Evolutionary conservation across 2,329 filamentous ascomycete species (phyloP).

Genomic region (Diaporthe australafricana): DNA sequence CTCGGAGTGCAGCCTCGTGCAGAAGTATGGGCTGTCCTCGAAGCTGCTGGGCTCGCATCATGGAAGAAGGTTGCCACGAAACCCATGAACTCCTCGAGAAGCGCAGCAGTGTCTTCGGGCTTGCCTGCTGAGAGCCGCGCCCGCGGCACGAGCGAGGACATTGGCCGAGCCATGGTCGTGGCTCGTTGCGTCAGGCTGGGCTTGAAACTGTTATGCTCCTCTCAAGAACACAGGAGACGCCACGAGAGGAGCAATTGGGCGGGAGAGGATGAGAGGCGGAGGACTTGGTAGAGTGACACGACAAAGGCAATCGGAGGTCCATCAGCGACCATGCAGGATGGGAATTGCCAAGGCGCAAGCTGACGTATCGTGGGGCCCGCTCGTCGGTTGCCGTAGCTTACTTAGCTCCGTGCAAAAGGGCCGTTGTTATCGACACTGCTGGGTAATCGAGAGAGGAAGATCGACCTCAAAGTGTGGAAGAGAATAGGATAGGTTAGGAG

Average conservation of each 20-base stretch:
- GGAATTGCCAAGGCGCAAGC: constrained; percentile 14
- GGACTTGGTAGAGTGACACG: constrained; percentile 2
- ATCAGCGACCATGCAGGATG: constrained; percentile 23
- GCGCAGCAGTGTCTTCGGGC: constrained; percentile 24
- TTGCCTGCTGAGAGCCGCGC: constrained; percentile 11
- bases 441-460: not conserved
- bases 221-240: not conserved
- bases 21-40: constrained; percentile 17
- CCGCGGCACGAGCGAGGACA: constrained; percentile 19
- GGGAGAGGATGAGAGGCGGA: not conserved
- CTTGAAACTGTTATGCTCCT: not conserved
- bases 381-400: constrained; percentile 15
- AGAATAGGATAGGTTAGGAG: not conserved
- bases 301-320: constrained; percentile 16
- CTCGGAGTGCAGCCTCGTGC: constrained; percentile 16
- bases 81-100: constrained; percentile 44
- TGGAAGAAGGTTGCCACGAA: constrained; percentile 45
- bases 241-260: constrained; percentile 1
- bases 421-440: not conserved
- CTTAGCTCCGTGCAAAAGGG: not conserved
- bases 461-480: not conserved
- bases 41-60: not conserved
- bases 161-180: constrained; percentile 25
- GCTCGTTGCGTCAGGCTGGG: not conserved
- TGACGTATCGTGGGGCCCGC: constrained; percentile 23